A percentile compares a stretch with the other conserved stretches of the same genome.
Conservation (phyloP, 2,329 filamentous ascomycete genomes). For the Apiospora arundinis region DNA sequence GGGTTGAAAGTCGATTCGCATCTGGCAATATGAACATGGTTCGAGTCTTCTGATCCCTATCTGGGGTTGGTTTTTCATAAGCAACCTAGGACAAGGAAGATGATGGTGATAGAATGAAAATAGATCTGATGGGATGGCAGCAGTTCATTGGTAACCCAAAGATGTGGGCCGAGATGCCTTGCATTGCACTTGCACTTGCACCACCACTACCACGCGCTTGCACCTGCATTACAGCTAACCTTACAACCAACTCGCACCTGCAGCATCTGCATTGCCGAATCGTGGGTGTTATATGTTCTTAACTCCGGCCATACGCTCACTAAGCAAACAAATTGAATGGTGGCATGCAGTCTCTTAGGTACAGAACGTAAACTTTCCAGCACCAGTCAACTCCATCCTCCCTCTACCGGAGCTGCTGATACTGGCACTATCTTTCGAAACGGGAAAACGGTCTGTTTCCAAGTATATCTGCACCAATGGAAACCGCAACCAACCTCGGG, state of each 20-base stretch:
- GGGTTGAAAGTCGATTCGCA: background rate
- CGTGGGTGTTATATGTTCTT: background rate
- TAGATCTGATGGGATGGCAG: background rate
- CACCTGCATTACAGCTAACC: too few species aligned
- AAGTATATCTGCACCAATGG: background rate
- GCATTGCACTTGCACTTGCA: too few species aligned
- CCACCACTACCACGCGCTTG: too few species aligned
- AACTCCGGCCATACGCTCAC: too few species aligned
- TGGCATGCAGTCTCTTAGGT: background rate
- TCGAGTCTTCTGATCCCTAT: background rate
- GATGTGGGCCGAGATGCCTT: too few species aligned
- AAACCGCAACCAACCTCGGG: background rate
- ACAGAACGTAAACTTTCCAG: too few species aligned
- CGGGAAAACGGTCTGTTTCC: background rate
- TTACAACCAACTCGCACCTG: too few species aligned
- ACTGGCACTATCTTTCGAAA: background rate
- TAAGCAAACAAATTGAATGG: too few species aligned
- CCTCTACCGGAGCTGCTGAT: too few species aligned
- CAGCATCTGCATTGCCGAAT: background rate
- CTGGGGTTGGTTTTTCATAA: background rate
- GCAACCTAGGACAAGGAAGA: background rate
- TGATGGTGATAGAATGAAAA: background rate
- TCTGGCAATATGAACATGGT: background rate
- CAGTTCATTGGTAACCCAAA: too few species aligned
- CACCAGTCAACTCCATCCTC: too few species aligned